Base-by-base conservation (phyloP, 768 basidiomycete genomes). In the Tylopilus intermedius region DNA sequence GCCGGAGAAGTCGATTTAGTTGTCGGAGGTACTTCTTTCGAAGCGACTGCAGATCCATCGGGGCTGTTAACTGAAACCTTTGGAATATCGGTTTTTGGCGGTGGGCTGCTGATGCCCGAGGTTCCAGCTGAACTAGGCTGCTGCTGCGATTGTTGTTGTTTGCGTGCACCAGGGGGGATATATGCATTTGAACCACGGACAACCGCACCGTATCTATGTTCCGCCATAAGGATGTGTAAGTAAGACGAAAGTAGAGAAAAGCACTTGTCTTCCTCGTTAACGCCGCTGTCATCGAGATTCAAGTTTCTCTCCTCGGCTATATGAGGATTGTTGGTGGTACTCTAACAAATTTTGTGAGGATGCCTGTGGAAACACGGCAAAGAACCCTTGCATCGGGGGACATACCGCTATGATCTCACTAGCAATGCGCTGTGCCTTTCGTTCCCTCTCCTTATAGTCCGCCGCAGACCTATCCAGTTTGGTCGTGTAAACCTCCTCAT, bases 221-320 rank as follows among this genome's bases (percentile, higher is more conserved):
- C 49, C 21, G 9, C 39, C 0, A 33, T 67, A 54, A 67, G 67
- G 48, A 69, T 55, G 54, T 51, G 33, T 40, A 52, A 43, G 52
- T 45, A 47, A 49, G 46, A 55, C 41, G 46, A 58, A 37, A 59
- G 55, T 32, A 15, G 41, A 44, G 22, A 65, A 7, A 66, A 81
- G 63, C 57, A 97, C 95, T 91, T 94, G 74, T 98, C 95, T 71
- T 99, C 96, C 73, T 99, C 96, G 66, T 94, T 93, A 52, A 76
- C 68, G 38, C 83, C 86, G 53, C 79, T 85, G 58, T 88, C 86
- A 65, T 90, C 87, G 15, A 81, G 70, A 32, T 67, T 63, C 54
- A 81, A 60, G 55, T 76, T 71, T 64, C 96, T 83, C 72, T 98
- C 96, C 70, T 98, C 96, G 40, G 87, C 84, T 46, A 98, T 70